Evolutionary conservation across 331 rosid species (phyloP).

Genomic region (Prunus yedoensis): DNA sequence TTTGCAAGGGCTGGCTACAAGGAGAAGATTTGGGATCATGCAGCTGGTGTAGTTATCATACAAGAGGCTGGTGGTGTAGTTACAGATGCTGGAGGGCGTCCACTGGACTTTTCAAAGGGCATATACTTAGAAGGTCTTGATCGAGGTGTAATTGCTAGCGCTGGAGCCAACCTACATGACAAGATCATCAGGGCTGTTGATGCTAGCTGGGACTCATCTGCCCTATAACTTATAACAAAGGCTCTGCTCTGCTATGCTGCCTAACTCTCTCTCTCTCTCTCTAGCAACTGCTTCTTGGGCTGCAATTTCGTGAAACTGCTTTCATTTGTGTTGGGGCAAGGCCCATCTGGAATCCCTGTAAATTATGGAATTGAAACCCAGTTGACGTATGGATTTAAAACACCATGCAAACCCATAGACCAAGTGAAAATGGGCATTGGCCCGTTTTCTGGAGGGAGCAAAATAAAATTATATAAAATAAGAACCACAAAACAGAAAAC

Average conservation of each 20-base stretch:
- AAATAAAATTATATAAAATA: background rate
- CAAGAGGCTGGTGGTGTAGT: conserved; percentile 98
- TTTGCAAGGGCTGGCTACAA: conserved; percentile 92
- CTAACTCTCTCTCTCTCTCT: too few species aligned
- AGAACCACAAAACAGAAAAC: background rate
- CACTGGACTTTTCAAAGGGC: conserved; percentile 80
- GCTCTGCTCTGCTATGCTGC: too few species aligned
- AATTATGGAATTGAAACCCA: background rate
- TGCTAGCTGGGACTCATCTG: conserved; percentile 95
- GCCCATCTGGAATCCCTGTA: background rate
- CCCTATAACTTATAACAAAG: conserved; percentile 44
- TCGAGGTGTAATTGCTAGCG: conserved; percentile 86
- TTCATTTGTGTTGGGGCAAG: background rate
- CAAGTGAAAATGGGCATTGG: too few species aligned
- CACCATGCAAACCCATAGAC: too few species aligned
- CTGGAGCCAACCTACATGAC: conserved; percentile 73
- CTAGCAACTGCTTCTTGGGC: background rate
- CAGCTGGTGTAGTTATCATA: conserved; percentile 87
- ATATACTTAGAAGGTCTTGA: conserved; percentile 83
- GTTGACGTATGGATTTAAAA: background rate
- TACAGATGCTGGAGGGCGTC: conserved; percentile 84
- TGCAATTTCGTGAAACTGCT: background rate
- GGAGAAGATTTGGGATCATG: conserved; percentile 99
- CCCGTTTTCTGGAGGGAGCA: too few species aligned
- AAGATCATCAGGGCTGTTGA: conserved; percentile 86